Conservation (phyloP, 176 grass and related monocot genomes). For the Hsuehochloa calcarea region DNA sequence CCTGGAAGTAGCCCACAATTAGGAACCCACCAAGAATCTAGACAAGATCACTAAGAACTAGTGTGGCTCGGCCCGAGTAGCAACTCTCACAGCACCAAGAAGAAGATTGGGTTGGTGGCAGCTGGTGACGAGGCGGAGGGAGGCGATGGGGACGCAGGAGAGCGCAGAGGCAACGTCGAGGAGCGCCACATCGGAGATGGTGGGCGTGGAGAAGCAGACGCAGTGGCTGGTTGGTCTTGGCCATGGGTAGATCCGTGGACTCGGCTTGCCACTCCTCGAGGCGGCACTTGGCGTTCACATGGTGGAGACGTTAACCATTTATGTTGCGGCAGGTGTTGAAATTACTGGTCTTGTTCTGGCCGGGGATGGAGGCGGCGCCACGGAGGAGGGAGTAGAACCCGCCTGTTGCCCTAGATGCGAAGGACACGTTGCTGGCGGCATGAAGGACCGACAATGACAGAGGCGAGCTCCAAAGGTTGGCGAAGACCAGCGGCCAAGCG, state of each 20-base stretch:
- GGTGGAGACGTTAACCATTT: conserved; percentile 73
- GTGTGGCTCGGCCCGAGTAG: too few relatives aligned
- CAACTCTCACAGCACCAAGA: too few relatives aligned
- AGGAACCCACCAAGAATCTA: too few relatives aligned
- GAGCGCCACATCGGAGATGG: conserved; percentile 48
- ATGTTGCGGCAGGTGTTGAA: conserved; percentile 95
- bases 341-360: conserved; percentile 96
- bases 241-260: conserved; percentile 36
- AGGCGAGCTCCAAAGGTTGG: too few relatives aligned
- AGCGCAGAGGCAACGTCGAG: conserved; percentile 37
- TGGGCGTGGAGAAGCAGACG: conserved; percentile 60
- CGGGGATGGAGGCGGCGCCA: conserved; percentile 7
- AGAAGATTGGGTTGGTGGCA: background rate
- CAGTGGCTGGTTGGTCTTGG: conserved; percentile 12
- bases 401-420: too few relatives aligned
- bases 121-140: conserved; percentile 58
- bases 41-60: too few relatives aligned
- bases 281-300: conserved; percentile 91
- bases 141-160: conserved; percentile 36
- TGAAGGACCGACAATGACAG: too few relatives aligned
- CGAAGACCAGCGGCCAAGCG: too few relatives aligned
- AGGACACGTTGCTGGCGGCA: too few relatives aligned
- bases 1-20: too few relatives aligned
- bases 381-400: too few relatives aligned
- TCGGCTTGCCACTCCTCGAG: conserved; percentile 93